These are phyloP conservation scores for Colletotrichum sp. DNA, from an alignment of 2,329 filamentous ascomycete species.

Conservation along the genomic window DNA sequence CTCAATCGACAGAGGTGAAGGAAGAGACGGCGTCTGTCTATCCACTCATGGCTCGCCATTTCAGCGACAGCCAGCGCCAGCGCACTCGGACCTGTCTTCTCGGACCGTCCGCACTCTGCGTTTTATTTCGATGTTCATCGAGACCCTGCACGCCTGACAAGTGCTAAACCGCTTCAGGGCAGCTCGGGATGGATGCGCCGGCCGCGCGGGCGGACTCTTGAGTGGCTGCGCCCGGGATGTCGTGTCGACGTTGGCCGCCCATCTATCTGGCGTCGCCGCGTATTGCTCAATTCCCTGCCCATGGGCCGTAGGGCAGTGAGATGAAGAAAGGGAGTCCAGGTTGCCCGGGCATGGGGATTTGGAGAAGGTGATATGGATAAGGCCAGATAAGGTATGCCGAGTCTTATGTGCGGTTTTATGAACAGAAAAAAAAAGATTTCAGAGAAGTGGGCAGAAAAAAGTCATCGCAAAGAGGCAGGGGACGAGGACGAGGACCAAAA, in stretches of 20 bases:
- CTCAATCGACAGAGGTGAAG: background rate
- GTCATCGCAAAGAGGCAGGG: background rate
- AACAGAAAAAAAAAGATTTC: background rate
- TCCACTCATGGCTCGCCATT: background rate
- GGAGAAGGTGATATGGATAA: background rate
- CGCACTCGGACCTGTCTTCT: conserved; percentile 5
- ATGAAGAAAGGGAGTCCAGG: background rate
- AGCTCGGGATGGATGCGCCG: conserved; percentile 15
- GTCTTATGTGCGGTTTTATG: background rate
- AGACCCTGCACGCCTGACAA: conserved; percentile 13
- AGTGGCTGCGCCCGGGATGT: background rate
- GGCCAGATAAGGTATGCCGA: background rate
- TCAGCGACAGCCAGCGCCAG: background rate
- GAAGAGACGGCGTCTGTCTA: background rate
- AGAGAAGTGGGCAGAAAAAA: background rate
- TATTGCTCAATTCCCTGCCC: background rate
- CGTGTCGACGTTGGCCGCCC: background rate
- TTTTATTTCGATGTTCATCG: conserved; percentile 21
- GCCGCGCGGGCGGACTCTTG: conserved; percentile 9
- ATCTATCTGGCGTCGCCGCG: background rate
- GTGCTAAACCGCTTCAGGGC: conserved; percentile 9
- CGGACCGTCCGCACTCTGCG: conserved; percentile 8
- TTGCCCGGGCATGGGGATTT: background rate
- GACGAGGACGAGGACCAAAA: background rate
- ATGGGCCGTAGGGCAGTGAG: background rate